phyloP scores from a whole-genome alignment of 2,329 filamentous ascomycete genomes.

The Penicillium sp. region DNA sequence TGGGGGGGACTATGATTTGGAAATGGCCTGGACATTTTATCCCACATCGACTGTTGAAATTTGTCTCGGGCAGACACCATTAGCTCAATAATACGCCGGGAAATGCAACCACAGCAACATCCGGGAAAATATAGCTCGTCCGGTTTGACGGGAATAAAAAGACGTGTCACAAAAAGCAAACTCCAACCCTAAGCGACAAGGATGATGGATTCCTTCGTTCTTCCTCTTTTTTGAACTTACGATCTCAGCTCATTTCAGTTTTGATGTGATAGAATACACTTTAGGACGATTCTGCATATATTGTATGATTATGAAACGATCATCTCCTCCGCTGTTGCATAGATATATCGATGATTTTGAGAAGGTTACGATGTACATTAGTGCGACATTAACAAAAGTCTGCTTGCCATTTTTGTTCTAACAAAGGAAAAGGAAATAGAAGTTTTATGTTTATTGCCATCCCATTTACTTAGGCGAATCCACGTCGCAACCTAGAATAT shows the following conservation, averaged over 20 bases:
- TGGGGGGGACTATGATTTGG: conserved; percentile 29
- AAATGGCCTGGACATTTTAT: conserved; percentile 23
- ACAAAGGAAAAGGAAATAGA: background rate
- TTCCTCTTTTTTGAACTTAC: background rate
- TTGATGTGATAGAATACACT: background rate
- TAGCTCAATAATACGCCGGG: background rate
- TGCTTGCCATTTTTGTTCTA: background rate
- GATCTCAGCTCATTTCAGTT: background rate
- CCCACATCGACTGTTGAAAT: conserved; percentile 12
- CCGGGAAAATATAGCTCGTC: background rate
- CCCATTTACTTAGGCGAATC: background rate
- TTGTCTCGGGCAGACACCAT: background rate
- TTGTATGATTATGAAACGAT: background rate
- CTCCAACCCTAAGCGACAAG: background rate
- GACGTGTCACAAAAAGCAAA: no score
- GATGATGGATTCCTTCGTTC: background rate
- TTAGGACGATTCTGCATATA: background rate
- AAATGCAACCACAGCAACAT: background rate
- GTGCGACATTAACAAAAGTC: background rate
- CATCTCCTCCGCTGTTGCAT: background rate
- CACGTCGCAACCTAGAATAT: no score
- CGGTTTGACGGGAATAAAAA: background rate
- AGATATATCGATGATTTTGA: background rate
- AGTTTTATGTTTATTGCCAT: background rate
- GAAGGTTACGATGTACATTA: background rate